These are phyloP conservation scores for Solanum chiquidenum DNA, from an alignment of 257 asterid species.

Conservation along the genomic window DNA sequence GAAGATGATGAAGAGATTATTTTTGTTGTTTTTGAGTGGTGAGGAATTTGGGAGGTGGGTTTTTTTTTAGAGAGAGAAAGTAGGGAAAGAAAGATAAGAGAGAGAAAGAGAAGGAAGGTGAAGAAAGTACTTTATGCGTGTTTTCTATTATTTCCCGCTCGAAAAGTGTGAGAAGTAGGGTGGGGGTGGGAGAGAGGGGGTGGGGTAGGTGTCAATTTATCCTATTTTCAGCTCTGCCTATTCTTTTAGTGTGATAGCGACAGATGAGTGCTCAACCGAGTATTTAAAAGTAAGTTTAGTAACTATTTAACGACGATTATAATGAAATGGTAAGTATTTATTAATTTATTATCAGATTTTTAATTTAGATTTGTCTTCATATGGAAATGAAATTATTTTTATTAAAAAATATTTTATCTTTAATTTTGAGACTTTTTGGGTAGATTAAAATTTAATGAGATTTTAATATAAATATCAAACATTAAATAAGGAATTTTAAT, in stretches of 20 bases:
- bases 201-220: not conserved
- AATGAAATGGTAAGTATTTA: not conserved
- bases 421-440: not conserved
- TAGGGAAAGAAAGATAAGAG: not conserved
- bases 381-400: too few species aligned
- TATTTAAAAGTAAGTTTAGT: not conserved
- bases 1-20: not conserved
- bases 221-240: constrained; percentile 2
- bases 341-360: too few species aligned
- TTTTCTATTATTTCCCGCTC: constrained; percentile 29
- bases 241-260: constrained; percentile 30
- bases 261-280: constrained; percentile 17
- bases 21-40: not conserved
- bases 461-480: too few species aligned
- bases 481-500: not conserved
- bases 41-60: not conserved
- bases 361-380: too few species aligned
- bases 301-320: not conserved
- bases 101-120: not conserved
- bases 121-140: constrained; percentile 20
- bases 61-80: not conserved
- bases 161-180: constrained; percentile 14
- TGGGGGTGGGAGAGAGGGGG: not conserved
- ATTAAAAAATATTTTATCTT: too few species aligned
- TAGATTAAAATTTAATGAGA: too few species aligned